phyloP scores from a whole-genome alignment of 306 rosid species.

The Ziziphus jujuba region DNA sequence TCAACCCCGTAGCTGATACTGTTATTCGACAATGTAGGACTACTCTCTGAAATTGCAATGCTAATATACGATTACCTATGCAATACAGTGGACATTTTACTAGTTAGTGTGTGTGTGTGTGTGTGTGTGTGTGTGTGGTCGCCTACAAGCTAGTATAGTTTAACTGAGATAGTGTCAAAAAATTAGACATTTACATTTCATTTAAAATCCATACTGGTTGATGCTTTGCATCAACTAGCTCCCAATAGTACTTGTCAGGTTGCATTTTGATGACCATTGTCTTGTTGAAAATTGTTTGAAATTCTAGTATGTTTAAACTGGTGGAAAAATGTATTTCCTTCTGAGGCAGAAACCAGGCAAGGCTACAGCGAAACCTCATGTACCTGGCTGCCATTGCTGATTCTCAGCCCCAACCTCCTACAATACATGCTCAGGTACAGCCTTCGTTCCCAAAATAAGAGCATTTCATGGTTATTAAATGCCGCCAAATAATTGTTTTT shows the following conservation, averaged over 20 bases:
- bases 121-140: neutral
- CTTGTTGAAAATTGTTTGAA: neutral
- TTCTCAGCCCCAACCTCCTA: conserved; percentile 96
- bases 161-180: too few species aligned
- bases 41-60: neutral
- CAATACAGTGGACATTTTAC: neutral
- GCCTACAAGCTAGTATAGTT: too few species aligned
- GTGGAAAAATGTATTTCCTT: neutral
- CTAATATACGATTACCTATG: neutral
- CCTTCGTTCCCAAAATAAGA: neutral
- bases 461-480: neutral
- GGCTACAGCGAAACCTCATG: conserved; percentile 95
- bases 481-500: neutral
- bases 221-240: too few species aligned
- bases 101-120: neutral
- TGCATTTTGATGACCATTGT: neutral
- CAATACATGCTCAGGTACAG: conserved; percentile 81
- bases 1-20: neutral
- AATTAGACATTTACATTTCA: too few species aligned
- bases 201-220: too few species aligned
- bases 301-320: neutral
- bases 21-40: neutral
- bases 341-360: conserved; percentile 83
- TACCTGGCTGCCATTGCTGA: conserved; percentile 99
- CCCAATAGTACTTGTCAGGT: too few species aligned